Base-by-base conservation (phyloP, 768 basidiomycete species). In the Crucibulum laeve region DNA sequence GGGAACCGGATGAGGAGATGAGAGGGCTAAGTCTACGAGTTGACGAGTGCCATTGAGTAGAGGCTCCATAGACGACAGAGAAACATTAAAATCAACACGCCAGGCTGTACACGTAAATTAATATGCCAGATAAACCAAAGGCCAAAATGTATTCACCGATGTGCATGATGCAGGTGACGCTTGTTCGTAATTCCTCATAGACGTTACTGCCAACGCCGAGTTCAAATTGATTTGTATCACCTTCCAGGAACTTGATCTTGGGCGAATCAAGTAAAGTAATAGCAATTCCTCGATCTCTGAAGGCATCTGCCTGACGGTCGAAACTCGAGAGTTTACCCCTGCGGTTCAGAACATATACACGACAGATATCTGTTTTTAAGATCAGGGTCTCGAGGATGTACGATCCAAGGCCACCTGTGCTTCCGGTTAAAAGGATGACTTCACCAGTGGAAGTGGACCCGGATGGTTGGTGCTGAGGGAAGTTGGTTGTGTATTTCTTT, bases 331-430 rank as follows among this genome's bases (percentile, higher is more conserved):
- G 24, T 25, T 38, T 25, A 19, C 42, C 35, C 11, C 33, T 43
- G 13, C 69, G 53, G 42, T 73, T 73, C 15, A 70, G 41, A 5
- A 62, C 64, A 43, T 66, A 73, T 2, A 69, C 53, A 8, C 42
- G 49, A 7, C 42, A 37, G 10, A 71, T 54, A 4, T 48, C 28
- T 3, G 53, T 35, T 21, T 62, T 53, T 11, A 45, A 39, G 4
- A 68, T 36, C 10, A 69, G 54, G 3, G 47, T 38, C n/a, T 54
- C 61, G 5, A 71, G 53, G 2, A 69, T 38, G 36, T 66, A 55
- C 5, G 55, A 59, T 0, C 69, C 69, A 6, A 71, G 50, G 8
- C 52, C 53, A 2, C 68, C 68, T 3, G 68, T 71, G 15, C 52
- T 60, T 0, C 69, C 68, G 0, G 68, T 71, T 15, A 70, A 26